Base-by-base conservation (phyloP, 495 filamentous ascomycete genomes). In the Neurospora sp. region DNA sequence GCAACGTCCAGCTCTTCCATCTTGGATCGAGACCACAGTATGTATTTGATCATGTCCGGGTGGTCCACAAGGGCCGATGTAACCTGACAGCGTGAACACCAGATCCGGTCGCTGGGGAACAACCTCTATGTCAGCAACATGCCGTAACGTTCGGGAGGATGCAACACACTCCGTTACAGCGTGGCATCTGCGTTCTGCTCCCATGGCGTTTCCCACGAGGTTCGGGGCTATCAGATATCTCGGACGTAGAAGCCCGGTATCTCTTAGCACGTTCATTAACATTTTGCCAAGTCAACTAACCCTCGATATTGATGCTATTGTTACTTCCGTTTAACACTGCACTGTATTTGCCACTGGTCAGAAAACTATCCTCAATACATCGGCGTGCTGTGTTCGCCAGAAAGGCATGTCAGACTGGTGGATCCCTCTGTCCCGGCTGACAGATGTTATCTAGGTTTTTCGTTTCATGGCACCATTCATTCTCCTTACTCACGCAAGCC, bases 21-120 rank as follows among this genome's bases (percentile, higher is more conserved):
- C 20, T 53, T 68, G 31, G 73, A 77, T 78, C 74, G 73, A 78
- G 74, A 71, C 73, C 73, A 53, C 39, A 72, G 38, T 38, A 53
- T 11, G 27, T 31, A 31, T 31, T 59, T 71, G 73, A 74, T 76
- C 72, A 74, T 72, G 59, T 37, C 35, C 35, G 35, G 35, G 35
- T 38, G 70, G 71, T 72, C 70, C 53, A 37, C 27, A 7, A 35
- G 73, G 65, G 61, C 40, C 20, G 68, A 71, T 59, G 69, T 68
- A 44, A 70, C 73, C 71, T 76, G 72, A 65, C 71, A 59, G 38
- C 69, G 75, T 72, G 37, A 65, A 73, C 71, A 42, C 68, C 22
- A 71, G 72, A 74, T 74, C 72, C 61, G 69, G 70, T 71, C 48
- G 14, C 53, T 39, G 44, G 72, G 69, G 48, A 73, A 42, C 59